These are phyloP conservation scores for Friedmanniomyces endolithicus DNA, from an alignment of 495 filamentous ascomycete genomes.

Conservation along the genomic window DNA sequence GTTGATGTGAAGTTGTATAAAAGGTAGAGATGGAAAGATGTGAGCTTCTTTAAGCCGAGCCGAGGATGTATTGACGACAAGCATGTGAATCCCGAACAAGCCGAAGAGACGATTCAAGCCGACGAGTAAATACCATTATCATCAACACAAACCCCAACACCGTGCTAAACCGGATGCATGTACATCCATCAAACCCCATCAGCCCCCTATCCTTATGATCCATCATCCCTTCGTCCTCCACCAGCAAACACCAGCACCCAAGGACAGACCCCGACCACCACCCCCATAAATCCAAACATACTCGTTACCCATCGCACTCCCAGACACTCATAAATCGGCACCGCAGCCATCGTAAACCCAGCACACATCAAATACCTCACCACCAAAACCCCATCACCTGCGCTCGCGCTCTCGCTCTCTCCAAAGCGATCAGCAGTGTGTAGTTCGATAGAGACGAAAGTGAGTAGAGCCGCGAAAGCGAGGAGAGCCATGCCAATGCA, in stretches of 20 bases:
- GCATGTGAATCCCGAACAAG: no score
- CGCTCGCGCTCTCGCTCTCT: not conserved
- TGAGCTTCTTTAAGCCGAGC: not conserved
- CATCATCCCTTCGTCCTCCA: not conserved
- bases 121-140: no score
- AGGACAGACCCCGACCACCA: not conserved
- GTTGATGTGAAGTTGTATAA: no score
- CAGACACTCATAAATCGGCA: not conserved
- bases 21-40: no score
- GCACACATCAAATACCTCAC: constrained; percentile 2
- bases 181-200: not conserved
- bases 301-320: not conserved
- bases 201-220: not conserved
- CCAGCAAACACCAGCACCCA: constrained; percentile 5
- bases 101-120: no score
- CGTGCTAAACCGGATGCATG: no score
- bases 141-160: no score
- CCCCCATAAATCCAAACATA: not conserved
- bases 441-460: not conserved
- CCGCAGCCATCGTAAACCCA: constrained; percentile 1
- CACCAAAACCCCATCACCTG: not conserved
- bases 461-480: not conserved
- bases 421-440: not conserved
- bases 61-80: no score
- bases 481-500: constrained; percentile 2